A percentile compares a stretch with the other conserved stretches of the same genome.
Evolutionary conservation across 345 rosid genomes (phyloP).

Genomic region (Eucalyptus melliodora): DNA sequence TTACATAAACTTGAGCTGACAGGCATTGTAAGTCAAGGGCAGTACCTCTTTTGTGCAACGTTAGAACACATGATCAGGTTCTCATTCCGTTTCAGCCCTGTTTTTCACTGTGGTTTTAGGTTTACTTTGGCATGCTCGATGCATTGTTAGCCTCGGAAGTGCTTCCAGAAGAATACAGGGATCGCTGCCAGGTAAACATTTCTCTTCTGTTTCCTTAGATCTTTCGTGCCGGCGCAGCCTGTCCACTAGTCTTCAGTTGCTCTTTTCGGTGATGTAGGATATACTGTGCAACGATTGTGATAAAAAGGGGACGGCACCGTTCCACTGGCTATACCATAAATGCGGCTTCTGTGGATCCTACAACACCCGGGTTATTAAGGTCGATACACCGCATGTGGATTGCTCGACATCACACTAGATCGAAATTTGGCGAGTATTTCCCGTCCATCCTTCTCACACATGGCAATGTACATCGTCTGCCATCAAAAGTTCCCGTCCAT

Average conservation of each 20-base stretch:
- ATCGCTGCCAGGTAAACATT: slow-evolving; percentile 52
- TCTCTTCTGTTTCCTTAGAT: neutral
- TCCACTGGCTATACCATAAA: slow-evolving; percentile 79
- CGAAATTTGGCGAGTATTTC: neutral
- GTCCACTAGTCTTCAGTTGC: neutral
- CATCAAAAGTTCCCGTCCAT: neutral
- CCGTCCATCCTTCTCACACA: neutral
- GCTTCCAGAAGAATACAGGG: slow-evolving; percentile 78
- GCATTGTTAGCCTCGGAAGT: slow-evolving; percentile 77
- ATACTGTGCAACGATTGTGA: slow-evolving; percentile 70
- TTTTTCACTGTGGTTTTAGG: slow-evolving; percentile 21
- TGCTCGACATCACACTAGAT: neutral
- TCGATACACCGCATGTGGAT: neutral
- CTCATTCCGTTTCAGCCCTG: neutral
- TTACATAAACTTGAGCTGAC: neutral
- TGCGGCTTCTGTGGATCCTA: slow-evolving; percentile 58
- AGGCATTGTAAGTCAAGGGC: neutral
- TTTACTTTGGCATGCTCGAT: slow-evolving; percentile 93
- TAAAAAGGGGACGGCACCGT: slow-evolving; percentile 44
- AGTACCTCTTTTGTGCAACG: neutral
- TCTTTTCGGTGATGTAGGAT: slow-evolving; percentile 14
- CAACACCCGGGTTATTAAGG: slow-evolving; percentile 29
- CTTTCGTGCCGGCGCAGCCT: neutral
- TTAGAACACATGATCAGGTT: neutral
- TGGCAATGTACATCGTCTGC: neutral